Conservation (phyloP, 495 filamentous ascomycete genomes). For the Penicillium cataractarum region DNA sequence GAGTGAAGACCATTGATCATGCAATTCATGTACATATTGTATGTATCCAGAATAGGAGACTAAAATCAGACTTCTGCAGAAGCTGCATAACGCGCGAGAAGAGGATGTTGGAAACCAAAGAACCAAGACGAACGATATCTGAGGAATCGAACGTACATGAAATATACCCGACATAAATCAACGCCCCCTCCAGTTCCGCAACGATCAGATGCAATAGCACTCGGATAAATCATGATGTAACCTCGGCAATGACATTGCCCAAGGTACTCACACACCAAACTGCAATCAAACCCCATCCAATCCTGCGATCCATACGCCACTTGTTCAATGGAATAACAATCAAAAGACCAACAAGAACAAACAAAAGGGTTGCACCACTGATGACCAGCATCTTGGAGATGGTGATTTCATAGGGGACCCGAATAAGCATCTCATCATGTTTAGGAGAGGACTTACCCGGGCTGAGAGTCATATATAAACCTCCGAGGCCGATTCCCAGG, state of each 20-base stretch:
- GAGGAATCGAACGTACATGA: not conserved
- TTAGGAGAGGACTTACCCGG: conserved; percentile 20
- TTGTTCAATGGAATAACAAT: conserved; percentile 81
- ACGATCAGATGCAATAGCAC: too few relatives aligned
- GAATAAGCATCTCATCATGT: conserved; percentile 25
- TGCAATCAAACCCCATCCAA: conserved; percentile 81
- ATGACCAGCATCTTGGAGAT: conserved; percentile 84
- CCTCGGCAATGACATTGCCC: conserved; percentile 81
- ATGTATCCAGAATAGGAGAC: not conserved
- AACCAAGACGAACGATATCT: not conserved
- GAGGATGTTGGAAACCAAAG: not conserved
- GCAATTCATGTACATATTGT: conserved; percentile 1
- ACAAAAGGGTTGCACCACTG: conserved; percentile 74
- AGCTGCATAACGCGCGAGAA: not conserved
- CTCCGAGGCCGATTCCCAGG: conserved; percentile 87
- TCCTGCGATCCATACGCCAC: conserved; percentile 85
- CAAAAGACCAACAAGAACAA: conserved; percentile 79
- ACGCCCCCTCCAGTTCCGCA: too few relatives aligned
- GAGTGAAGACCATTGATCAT: not conserved
- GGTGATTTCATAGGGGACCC: conserved; percentile 67
- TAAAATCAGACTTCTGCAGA: not conserved
- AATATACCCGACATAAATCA: not conserved
- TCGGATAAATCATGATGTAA: conserved; percentile 41
- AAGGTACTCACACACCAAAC: conserved; percentile 86
- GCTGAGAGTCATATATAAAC: conserved; percentile 78